Base-by-base conservation (phyloP, 169 alveolate genomes). In the Plasmodium billcollinsi region DNA sequence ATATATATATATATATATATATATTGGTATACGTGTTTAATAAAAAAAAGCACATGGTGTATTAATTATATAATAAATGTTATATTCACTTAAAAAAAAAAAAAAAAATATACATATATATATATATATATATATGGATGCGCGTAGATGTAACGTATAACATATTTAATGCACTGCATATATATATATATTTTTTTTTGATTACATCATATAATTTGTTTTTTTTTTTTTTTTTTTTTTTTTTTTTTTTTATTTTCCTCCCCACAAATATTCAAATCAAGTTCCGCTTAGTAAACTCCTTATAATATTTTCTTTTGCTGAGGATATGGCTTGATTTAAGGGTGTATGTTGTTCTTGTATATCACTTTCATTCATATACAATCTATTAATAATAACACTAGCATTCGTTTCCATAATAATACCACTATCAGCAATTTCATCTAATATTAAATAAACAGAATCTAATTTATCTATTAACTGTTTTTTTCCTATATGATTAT, bases 391-490 rank as follows among this genome's bases (percentile, higher is more conserved):
- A 29, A 78, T 78, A 1, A 78, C 71, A 52, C 50, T 66, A 0
- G 89, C 24, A 45, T 66, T 78, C 0, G 89, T 78, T 61, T 78
- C 89, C 89, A 78, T 66, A 11, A 78, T 66, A n/a, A 78, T 65
- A 0, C 96, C 96, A 74, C 95, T 92, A 88, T 94, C 96, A 2
- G 93, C 95, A 1, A 92, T 89, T 67, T 94, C 95, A 72, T 94
- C 96, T 21, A 94, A 92, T 3, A 94, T 24, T 62, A 94, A 59
- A 69, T 90, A 94, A 12, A 94, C 93, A 14, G 95, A 94, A 39
- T 89, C 95, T 50, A 94, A 63, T 86, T 94, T 94, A 29, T 74
- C 91, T 24, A 76, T 67, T n/a, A 94, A 47, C 15, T 59, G 89
- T 66, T 66, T 76, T 54, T 92, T 93, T 62, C 93, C 92, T 18